These are phyloP conservation scores for Opeltia flavorubescens DNA, from an alignment of 495 filamentous ascomycete species.

Conservation along the genomic window DNA sequence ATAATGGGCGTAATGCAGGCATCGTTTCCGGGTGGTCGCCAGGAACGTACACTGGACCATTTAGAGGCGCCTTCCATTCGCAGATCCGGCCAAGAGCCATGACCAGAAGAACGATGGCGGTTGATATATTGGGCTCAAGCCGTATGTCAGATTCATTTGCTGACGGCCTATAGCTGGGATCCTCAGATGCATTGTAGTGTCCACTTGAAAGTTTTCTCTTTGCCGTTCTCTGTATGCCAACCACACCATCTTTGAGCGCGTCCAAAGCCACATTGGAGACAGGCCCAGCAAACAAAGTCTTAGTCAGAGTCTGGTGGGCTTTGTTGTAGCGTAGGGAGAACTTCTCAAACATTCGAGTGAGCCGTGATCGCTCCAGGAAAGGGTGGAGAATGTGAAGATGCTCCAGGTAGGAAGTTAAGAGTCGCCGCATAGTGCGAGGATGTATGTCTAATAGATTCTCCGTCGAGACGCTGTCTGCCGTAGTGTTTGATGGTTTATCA, in stretches of 20 bases:
- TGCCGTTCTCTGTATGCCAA: conserved; percentile 11
- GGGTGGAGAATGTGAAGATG: conserved; percentile 86
- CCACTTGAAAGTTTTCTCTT: conserved; percentile 44
- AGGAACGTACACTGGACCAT: conserved; percentile 35
- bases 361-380: conserved; percentile 47
- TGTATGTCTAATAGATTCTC: conserved; percentile 54
- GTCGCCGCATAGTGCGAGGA: conserved; percentile 41
- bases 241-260: conserved; percentile 22
- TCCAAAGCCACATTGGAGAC: conserved; percentile 21
- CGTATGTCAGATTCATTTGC: conserved; percentile 19
- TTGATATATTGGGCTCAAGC: conserved; percentile 46
- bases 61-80: conserved; percentile 41
- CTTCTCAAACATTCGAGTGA: conserved; percentile 33
- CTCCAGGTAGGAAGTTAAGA: conserved; percentile 56
- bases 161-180: conserved; percentile 13
- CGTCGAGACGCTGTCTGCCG: conserved; percentile 37
- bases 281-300: conserved; percentile 11
- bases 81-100: conserved; percentile 81
- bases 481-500: conserved; percentile 8
- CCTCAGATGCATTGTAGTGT: conserved; percentile 5
- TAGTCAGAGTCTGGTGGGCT: conserved; percentile 4
- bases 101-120: conserved; percentile 66
- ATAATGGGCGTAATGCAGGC: conserved; percentile 5
- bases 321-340: conserved; percentile 35
- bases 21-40: conserved; percentile 2